Base-by-base conservation (phyloP, 2,329 filamentous ascomycete genomes). In the Cordyceps javanica region DNA sequence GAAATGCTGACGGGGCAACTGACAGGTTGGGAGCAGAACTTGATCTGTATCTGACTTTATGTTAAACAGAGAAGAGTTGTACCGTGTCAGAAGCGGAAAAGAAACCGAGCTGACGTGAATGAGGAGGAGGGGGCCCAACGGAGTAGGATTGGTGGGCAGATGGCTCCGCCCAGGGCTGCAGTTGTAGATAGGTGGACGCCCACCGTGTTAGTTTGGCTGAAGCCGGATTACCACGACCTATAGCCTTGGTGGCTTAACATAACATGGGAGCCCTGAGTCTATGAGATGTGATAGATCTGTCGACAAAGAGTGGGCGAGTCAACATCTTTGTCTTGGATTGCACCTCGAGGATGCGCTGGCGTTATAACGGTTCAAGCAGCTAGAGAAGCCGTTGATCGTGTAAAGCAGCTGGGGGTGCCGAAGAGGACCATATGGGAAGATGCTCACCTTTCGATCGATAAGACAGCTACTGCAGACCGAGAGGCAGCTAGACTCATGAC, bases 81-180 rank as follows among this genome's bases (percentile, higher is more conserved):
- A n/a, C n/a, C 19, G 32, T 49, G 54, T 56, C 44, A 41, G 28
- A 56, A 42, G 34, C 44, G 54, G 44, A 42, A 49, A 25, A 21
- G 44, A 16, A 48, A n/a, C 54, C 54, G 26, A 32, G 54, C 34
- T 41, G 54, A 49, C 19, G 23, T 38, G 53, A 55, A 48, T 19
- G 25, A 56, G 44, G 44, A 49, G 25, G 36, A 55, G 34, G 26
- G 54, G 45, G 54, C 44, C 44, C 44, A 56, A 56, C 14, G n/a
- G 10, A 45, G 42, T 42, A 36, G 54, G 45, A 42, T 56, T 49
- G 54, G 54, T 42, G 54, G 54, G 32, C 36, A 41, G 30, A 56
- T 42, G 54, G 44, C 54, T 56, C 54, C 54, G 54, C 54, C 54
- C 44, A 46, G 54, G 36, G 44, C 42, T 39, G n/a, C 34, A 49